A percentile compares a stretch with the other conserved stretches of the same genome.
phyloP scores from a whole-genome alignment of 345 rosid genomes.

The Orychophragmus violaceus region DNA sequence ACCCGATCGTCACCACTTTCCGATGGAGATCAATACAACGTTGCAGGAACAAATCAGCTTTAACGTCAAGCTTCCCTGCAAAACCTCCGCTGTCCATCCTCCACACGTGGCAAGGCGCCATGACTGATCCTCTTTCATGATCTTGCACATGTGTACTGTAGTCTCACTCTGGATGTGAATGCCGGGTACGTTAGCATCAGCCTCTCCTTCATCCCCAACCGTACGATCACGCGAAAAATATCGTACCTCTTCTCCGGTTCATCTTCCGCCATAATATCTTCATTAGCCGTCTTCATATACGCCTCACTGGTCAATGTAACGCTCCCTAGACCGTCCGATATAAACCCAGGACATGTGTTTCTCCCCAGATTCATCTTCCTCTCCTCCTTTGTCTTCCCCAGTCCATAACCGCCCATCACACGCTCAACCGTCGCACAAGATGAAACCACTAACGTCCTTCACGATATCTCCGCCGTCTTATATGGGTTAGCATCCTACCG shows the following conservation, averaged over 20 bases:
- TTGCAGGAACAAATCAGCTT: slow-evolving; percentile 61
- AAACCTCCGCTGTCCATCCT: slow-evolving; percentile 66
- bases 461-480: slow-evolving; percentile 19
- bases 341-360: slow-evolving; percentile 79
- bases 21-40: background rate
- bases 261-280: slow-evolving; percentile 17
- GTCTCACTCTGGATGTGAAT: slow-evolving; percentile 64
- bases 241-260: slow-evolving; percentile 17
- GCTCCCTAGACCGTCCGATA: slow-evolving; percentile 56
- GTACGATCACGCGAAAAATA: slow-evolving; percentile 36
- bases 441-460: slow-evolving; percentile 20
- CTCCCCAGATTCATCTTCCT: slow-evolving; percentile 43
- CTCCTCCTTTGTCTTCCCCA: slow-evolving; percentile 58
- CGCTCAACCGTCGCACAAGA: slow-evolving; percentile 74
- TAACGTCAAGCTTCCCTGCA: slow-evolving; percentile 84
- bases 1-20: background rate
- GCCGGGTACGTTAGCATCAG: slow-evolving; percentile 36
- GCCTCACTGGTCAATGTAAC: slow-evolving; percentile 77
- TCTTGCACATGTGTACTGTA: slow-evolving; percentile 51
- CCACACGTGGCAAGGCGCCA: slow-evolving; percentile 84
- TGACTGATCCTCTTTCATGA: slow-evolving; percentile 46
- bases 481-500: slow-evolving; percentile 4
- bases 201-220: slow-evolving; percentile 57
- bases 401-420: slow-evolving; percentile 49
- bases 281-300: slow-evolving; percentile 52